A percentile compares a stretch with the other conserved stretches of the same genome.
Evolutionary conservation across 2,329 filamentous ascomycete genomes (phyloP).

Genomic region (Ascochyta pisi): DNA sequence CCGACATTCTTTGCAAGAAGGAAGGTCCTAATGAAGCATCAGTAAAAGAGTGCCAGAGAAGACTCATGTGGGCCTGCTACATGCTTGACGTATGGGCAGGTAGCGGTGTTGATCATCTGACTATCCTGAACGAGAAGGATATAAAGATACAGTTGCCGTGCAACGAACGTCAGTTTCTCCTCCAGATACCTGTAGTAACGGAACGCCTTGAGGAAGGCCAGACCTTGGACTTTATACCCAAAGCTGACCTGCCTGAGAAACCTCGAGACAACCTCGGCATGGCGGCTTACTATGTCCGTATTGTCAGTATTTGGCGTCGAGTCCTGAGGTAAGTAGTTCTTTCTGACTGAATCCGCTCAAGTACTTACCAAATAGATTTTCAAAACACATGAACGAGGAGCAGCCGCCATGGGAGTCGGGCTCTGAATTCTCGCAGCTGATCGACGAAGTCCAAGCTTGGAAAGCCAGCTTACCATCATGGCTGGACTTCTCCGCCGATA

Average conservation of each 20-base stretch:
- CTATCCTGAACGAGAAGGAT: constrained; percentile 42
- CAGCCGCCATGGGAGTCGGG: constrained; percentile 38
- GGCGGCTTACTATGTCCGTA: constrained; percentile 42
- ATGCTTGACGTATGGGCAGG: constrained; percentile 47
- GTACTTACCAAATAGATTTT: constrained; percentile 25
- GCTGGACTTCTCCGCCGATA: constrained; percentile 43
- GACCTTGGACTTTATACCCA: constrained; percentile 33
- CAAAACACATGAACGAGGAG: constrained; percentile 43
- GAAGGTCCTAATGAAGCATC: constrained; percentile 40
- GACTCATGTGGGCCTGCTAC: constrained; percentile 47
- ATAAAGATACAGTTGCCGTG: constrained; percentile 44
- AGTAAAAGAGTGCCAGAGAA: constrained; percentile 36
- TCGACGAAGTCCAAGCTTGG: constrained; percentile 37
- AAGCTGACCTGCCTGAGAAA: constrained; percentile 36
- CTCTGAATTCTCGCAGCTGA: constrained; percentile 37
- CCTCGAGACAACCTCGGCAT: constrained; percentile 42
- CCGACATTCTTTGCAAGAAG: constrained; percentile 37
- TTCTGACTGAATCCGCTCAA: neutral
- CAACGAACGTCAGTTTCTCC: constrained; percentile 41
- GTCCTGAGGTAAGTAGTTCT: constrained; percentile 32
- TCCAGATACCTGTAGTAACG: constrained; percentile 41
- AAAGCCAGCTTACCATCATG: constrained; percentile 38
- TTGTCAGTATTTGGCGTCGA: constrained; percentile 42
- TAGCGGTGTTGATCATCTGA: constrained; percentile 43
- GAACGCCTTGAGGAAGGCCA: constrained; percentile 36